Percentiles rank a stretch among this genome's conserved stretches.
Evolutionary conservation across 176 grass and related monocot genomes (phyloP).

Genomic region (Neostapfia colusana): DNA sequence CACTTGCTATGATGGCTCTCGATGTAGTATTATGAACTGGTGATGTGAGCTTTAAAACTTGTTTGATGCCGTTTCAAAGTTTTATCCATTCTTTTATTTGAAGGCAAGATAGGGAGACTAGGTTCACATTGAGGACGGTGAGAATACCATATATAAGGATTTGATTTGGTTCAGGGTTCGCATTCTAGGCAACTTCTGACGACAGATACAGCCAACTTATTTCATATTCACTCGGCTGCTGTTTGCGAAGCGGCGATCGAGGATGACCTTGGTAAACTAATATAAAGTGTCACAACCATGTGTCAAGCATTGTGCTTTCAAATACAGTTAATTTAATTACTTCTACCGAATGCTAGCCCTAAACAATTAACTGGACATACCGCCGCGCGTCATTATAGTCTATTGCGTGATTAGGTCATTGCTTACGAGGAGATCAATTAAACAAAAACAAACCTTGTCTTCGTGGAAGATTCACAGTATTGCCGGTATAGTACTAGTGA

Average conservation of each 20-base stretch:
- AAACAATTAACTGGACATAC: neutral
- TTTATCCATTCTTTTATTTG: neutral
- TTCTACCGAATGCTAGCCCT: too few relatives aligned
- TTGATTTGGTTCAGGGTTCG: neutral
- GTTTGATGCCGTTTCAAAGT: neutral
- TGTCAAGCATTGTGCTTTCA: neutral
- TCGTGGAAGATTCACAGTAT: neutral
- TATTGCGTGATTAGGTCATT: constrained; percentile 22
- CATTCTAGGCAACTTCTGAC: neutral
- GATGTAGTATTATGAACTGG: neutral
- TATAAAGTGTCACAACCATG: neutral
- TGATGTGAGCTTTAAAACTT: neutral
- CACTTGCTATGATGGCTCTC: neutral
- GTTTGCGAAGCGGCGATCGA: neutral
- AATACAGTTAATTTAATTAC: too few relatives aligned
- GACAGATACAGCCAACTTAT: neutral
- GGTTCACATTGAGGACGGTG: too few relatives aligned
- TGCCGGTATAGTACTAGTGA: neutral
- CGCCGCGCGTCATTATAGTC: neutral
- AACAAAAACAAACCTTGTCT: neutral
- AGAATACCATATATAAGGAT: neutral
- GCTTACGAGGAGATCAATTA: constrained; percentile 4
- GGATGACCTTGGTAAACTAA: neutral
- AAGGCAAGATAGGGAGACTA: neutral
- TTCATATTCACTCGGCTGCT: neutral